These are phyloP conservation scores for Cyanodermella asteris DNA, from an alignment of 2,329 filamentous ascomycete species.

Conservation along the genomic window DNA sequence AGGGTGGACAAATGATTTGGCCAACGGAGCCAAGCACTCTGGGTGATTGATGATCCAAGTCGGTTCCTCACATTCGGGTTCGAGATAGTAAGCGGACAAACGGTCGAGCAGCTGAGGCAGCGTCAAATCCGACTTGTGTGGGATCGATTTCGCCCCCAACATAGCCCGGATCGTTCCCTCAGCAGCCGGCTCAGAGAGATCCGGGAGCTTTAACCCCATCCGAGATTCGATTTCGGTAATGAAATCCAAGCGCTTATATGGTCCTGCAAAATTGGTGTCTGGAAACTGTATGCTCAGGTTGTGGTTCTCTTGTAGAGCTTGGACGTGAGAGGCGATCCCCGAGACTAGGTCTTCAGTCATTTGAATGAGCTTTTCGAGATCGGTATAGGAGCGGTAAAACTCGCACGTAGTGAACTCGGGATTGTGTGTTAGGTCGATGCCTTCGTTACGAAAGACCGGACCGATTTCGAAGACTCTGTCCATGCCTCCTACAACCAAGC, in stretches of 20 bases:
- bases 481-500: constrained; percentile 71
- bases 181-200: constrained; percentile 34
- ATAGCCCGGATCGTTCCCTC: constrained; percentile 33
- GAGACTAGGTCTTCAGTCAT: constrained; percentile 53
- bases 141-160: constrained; percentile 28
- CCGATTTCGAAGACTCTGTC: constrained; percentile 86
- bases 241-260: constrained; percentile 52
- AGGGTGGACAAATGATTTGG: constrained; percentile 62
- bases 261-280: constrained; percentile 33
- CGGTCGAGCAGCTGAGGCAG: constrained; percentile 59
- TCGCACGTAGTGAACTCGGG: constrained; percentile 96
- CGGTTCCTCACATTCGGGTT: constrained; percentile 49
- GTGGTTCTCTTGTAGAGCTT: constrained; percentile 23
- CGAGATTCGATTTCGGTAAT: constrained; percentile 53
- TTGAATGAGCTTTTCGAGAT: constrained; percentile 49
- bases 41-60: constrained; percentile 83
- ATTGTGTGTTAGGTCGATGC: constrained; percentile 72
- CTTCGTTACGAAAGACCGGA: constrained; percentile 80
- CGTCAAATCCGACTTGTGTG: constrained; percentile 29
- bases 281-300: constrained; percentile 28
- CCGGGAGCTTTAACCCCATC: constrained; percentile 43
- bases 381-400: constrained; percentile 76
- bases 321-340: constrained; percentile 32
- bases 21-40: constrained; percentile 70
- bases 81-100: constrained; percentile 54